These are phyloP conservation scores for Candida sphagnicola DNA, from an alignment of 805 yeast genomes.

Conservation along the genomic window DNA sequence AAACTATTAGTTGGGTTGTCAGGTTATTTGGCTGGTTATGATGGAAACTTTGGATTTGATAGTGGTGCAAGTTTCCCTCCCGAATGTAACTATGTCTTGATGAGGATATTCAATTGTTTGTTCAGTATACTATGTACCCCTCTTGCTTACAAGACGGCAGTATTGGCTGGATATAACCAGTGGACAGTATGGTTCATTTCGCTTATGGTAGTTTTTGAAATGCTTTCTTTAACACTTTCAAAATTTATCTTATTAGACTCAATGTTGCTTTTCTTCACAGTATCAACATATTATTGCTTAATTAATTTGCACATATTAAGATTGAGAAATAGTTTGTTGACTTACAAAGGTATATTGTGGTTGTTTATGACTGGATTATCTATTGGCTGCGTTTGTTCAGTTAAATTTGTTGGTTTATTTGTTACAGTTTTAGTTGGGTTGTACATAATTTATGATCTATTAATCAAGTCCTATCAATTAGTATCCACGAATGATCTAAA, in stretches of 20 bases:
- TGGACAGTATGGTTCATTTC: conserved; percentile 75
- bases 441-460: conserved; percentile 53
- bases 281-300: conserved; percentile 35
- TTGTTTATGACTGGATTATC: conserved; percentile 58
- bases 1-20: conserved; percentile 87
- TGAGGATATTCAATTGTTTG: conserved; percentile 84
- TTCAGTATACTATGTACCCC: conserved; percentile 86
- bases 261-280: conserved; percentile 84
- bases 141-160: conserved; percentile 76
- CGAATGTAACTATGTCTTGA: conserved; percentile 70
- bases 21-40: conserved; percentile 81
- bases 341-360: conserved; percentile 49
- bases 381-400: conserved; percentile 80
- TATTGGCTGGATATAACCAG: conserved; percentile 67
- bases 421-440: conserved; percentile 59
- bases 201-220: conserved; percentile 76
- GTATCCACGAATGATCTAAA: conserved; percentile 11
- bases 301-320: conserved; percentile 48
- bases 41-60: conserved; percentile 87
- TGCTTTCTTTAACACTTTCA: conserved; percentile 78
- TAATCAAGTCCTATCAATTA: conserved; percentile 39
- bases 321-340: conserved; percentile 29
- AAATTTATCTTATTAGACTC: conserved; percentile 91
- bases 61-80: conserved; percentile 78
- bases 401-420: conserved; percentile 82